Evolutionary conservation across 441 rosid species (phyloP).

Genomic region (Geranium incanum): DNA sequence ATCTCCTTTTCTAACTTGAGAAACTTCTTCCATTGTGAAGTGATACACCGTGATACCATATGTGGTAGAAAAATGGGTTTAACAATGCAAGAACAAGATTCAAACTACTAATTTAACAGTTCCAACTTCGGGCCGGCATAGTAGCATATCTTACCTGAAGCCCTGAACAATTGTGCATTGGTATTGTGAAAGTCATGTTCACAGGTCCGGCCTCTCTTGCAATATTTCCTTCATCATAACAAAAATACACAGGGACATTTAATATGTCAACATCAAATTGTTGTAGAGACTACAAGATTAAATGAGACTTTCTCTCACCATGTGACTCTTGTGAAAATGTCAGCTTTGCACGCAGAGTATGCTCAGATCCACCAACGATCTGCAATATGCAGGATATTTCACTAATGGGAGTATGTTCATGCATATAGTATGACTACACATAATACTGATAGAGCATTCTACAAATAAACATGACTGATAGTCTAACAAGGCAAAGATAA

Average conservation of each 20-base stretch:
- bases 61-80: not conserved
- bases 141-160: slow-evolving; percentile 59
- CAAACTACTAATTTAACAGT: not conserved
- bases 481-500: no score
- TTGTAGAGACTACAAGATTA: not conserved
- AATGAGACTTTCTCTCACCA: slow-evolving; percentile 32
- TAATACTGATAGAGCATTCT: no score
- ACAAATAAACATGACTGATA: no score
- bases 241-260: not conserved
- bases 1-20: not conserved
- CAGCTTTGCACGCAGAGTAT: slow-evolving; percentile 82
- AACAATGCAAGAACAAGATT: not conserved
- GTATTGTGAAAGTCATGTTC: slow-evolving; percentile 93
- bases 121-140: not conserved
- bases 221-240: slow-evolving; percentile 55
- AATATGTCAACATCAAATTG: slow-evolving; percentile 10
- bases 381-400: slow-evolving; percentile 20
- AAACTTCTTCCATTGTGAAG: not conserved
- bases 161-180: slow-evolving; percentile 84
- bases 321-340: slow-evolving; percentile 81
- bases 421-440: not conserved
- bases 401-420: not conserved
- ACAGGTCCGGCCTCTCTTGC: slow-evolving; percentile 93
- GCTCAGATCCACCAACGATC: slow-evolving; percentile 92
- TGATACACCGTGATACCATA: not conserved